Base-by-base conservation (phyloP, 116 monocot genomes). In the Papilionanthe hybrid region DNA sequence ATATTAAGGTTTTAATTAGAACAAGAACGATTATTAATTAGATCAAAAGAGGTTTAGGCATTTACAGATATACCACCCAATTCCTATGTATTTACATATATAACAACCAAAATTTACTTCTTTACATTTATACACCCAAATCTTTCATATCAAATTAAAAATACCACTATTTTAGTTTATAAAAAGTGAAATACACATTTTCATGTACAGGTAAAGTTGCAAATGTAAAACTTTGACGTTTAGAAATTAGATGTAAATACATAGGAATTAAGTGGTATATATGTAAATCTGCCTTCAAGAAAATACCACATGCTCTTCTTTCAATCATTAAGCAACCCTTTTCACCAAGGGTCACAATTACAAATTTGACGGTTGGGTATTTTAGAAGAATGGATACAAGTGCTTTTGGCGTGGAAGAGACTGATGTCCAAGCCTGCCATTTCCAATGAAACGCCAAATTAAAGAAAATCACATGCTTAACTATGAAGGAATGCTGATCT, bases 261-360 rank as follows among this genome's bases (percentile, higher is more conserved):
- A 37, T 37, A 37, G 37, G 37, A 37, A 37, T 37, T 37, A 37
- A 37, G 37, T 37, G 4, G 37, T 37, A 37, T 37, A 37, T 3
- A 37, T 37, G 37, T 37, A 37, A 37, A 37, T 37, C 37, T 37
- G 37, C 37, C 37, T 60, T 8, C 23, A 8, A 25, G 22, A 22
- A 60, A n/a, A 60, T 60, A 93, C 96, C 92, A 29, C 45, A 74
- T 72, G 67, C 47, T 85, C 89, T 89, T 91, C 87, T 94, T 58
- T 96, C 92, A 55, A 96, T 88, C 96, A 96, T 94, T 73, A 96
- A 71, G 75, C 92, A 94, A 81, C 96, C 96, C 75, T 86, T 94
- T 55, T 92, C 91, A 47, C 94, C 94, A 75, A 89, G 92, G 20
- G 94, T 96, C 57, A 89, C 84, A 74, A 88, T 91, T 13, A 75